Evolutionary conservation across 345 rosid genomes (phyloP).

Genomic region (Balakata baccata): DNA sequence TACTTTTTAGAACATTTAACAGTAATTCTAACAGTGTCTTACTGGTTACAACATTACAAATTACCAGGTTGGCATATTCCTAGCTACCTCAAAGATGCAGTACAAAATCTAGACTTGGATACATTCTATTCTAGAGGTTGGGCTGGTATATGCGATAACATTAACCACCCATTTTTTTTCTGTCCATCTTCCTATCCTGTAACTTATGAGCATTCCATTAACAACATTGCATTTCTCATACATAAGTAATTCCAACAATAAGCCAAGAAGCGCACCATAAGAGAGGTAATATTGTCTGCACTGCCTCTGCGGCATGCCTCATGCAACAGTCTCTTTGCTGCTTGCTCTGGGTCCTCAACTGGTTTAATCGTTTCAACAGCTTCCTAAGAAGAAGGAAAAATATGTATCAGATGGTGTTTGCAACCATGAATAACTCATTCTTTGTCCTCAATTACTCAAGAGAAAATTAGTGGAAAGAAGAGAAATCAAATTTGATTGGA

Average conservation of each 20-base stretch:
- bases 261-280: constrained; percentile 80
- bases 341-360: constrained; percentile 82
- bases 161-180: constrained; percentile 11
- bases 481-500: neutral
- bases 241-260: constrained; percentile 10
- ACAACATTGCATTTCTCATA: constrained; percentile 16
- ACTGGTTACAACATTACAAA: constrained; percentile 38
- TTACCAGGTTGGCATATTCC: constrained; percentile 27
- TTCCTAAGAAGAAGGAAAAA: constrained; percentile 45
- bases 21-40: too few species aligned
- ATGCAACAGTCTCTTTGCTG: constrained; percentile 76
- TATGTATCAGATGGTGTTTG: constrained; percentile 14
- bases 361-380: constrained; percentile 80
- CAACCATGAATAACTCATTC: neutral
- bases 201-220: constrained; percentile 9
- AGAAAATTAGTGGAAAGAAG: neutral
- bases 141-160: constrained; percentile 14
- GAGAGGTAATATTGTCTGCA: constrained; percentile 94
- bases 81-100: constrained; percentile 24
- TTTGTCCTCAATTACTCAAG: neutral
- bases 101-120: constrained; percentile 21
- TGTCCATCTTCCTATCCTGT: constrained; percentile 14
- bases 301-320: constrained; percentile 97
- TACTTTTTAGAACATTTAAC: too few species aligned
- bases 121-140: constrained; percentile 30